Conservation (phyloP, 768 basidiomycete species). For the Mycena kentingensis region DNA sequence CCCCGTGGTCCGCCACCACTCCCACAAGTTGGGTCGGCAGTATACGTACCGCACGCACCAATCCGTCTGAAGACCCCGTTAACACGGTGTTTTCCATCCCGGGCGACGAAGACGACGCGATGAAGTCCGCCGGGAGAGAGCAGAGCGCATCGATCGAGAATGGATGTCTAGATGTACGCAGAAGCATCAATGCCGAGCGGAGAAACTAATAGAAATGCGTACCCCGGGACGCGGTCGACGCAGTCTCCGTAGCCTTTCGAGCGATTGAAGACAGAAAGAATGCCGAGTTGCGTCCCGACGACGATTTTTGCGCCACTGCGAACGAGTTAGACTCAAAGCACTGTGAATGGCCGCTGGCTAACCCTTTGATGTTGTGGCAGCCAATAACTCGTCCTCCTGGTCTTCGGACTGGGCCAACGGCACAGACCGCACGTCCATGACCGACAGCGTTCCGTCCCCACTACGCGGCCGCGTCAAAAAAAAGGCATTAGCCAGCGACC, state of each 20-base stretch:
- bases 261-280: constrained; percentile 87
- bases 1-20: constrained; percentile 88
- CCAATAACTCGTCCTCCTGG: constrained; percentile 93
- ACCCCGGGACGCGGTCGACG: constrained; percentile 89
- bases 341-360: constrained; percentile 35
- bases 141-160: constrained; percentile 89
- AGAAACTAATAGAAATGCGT: constrained; percentile 26
- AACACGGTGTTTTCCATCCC: constrained; percentile 68
- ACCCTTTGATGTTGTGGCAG: constrained; percentile 83
- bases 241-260: constrained; percentile 89
- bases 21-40: constrained; percentile 89
- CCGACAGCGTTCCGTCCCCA: constrained; percentile 91
- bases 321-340: constrained; percentile 16
- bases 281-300: constrained; percentile 88
- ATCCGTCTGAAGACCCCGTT: constrained; percentile 91
- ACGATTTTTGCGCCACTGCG: constrained; percentile 75
- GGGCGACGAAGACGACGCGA: constrained; percentile 44
- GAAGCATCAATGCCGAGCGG: not conserved
- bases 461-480: constrained; percentile 39
- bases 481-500: not conserved
- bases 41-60: constrained; percentile 83
- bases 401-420: constrained; percentile 89
- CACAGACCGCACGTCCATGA: constrained; percentile 82
- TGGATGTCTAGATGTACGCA: constrained; percentile 65
- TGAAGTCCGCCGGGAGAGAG: constrained; percentile 48